Evolutionary conservation across 495 filamentous ascomycete genomes (phyloP).

Genomic region (Penicillium diatomitis): DNA sequence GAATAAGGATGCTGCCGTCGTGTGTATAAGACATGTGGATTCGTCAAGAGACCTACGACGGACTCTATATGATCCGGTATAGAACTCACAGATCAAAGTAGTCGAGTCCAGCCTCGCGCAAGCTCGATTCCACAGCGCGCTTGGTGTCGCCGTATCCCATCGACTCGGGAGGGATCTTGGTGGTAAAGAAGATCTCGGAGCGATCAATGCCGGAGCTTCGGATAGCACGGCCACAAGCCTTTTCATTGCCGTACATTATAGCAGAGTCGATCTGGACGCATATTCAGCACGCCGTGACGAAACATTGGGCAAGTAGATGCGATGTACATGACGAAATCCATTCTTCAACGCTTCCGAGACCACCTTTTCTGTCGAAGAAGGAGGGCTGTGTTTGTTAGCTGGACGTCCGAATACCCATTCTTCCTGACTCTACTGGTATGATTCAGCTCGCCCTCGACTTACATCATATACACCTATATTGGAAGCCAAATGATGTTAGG

Average conservation of each 20-base stretch:
- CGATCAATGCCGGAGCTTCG: constrained; percentile 32
- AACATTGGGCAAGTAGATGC: too few relatives aligned
- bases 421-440: too few relatives aligned
- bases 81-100: constrained; percentile 56
- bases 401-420: background rate
- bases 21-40: background rate
- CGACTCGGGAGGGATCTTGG: constrained; percentile 43
- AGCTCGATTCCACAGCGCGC: constrained; percentile 22
- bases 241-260: constrained; percentile 48
- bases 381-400: constrained; percentile 29
- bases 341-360: constrained; percentile 52
- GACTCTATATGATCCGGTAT: too few relatives aligned
- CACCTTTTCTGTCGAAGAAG: constrained; percentile 43
- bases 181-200: constrained; percentile 45
- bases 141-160: constrained; percentile 43
- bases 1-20: constrained; percentile 35
- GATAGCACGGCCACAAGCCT: constrained; percentile 40
- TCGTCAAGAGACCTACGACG: too few relatives aligned
- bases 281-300: background rate
- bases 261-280: constrained; percentile 48
- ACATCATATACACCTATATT: constrained; percentile 67
- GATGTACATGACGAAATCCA: constrained; percentile 54
- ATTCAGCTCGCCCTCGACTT: constrained; percentile 1
- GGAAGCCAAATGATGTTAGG: background rate
- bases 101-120: constrained; percentile 28